Percentiles rank a stretch among this genome's conserved stretches.
Conservation (phyloP, 2,329 filamentous ascomycete species). For the Fusarium fracticaudum region DNA sequence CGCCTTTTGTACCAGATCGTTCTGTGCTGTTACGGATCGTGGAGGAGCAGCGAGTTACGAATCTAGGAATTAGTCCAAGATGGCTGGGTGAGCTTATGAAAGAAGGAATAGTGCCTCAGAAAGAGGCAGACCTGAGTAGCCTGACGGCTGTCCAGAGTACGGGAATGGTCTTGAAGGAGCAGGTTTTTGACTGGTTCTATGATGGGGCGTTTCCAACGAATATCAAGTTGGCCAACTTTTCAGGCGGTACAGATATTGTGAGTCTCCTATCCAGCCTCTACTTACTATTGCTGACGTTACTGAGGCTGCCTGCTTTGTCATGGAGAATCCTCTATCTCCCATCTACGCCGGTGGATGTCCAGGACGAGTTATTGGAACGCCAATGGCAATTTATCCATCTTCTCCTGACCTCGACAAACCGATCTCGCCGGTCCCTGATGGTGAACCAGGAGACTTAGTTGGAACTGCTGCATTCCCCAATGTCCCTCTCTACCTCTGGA, state of each 20-base stretch:
- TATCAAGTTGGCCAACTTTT: constrained; percentile 77
- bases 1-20: constrained; percentile 77
- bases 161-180: constrained; percentile 83
- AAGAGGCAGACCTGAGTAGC: constrained; percentile 69
- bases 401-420: constrained; percentile 55
- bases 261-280: constrained; percentile 35
- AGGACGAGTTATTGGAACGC: constrained; percentile 59
- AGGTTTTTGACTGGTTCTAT: constrained; percentile 82
- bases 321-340: constrained; percentile 75
- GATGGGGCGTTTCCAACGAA: constrained; percentile 73
- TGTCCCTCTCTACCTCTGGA: constrained; percentile 74
- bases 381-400: constrained; percentile 68
- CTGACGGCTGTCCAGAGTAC: constrained; percentile 74
- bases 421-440: constrained; percentile 59
- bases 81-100: constrained; percentile 80
- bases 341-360: constrained; percentile 67
- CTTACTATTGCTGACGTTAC: background rate
- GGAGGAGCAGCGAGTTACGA: constrained; percentile 72
- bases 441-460: constrained; percentile 79
- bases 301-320: constrained; percentile 67
- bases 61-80: constrained; percentile 78
- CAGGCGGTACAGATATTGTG: constrained; percentile 81
- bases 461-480: constrained; percentile 78
- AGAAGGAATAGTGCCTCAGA: constrained; percentile 67
- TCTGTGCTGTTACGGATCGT: constrained; percentile 70